Conservation (phyloP, 768 basidiomycete species). For the Tylopilus cervinicoccineus region DNA sequence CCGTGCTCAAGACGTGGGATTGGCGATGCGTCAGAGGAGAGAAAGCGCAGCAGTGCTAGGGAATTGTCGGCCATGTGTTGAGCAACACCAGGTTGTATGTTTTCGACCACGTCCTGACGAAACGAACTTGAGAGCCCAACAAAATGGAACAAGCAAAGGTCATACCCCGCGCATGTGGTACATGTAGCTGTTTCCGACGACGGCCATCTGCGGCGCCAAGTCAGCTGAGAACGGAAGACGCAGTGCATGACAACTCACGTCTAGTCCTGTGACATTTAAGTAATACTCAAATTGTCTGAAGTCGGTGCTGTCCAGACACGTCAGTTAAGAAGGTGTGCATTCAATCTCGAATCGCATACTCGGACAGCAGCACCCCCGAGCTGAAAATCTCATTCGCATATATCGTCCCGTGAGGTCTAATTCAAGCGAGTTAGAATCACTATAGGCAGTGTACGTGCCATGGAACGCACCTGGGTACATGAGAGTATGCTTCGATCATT, state of each 20-base stretch:
- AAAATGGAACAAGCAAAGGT: background rate
- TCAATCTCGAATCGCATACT: conserved; percentile 45
- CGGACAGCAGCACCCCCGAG: conserved; percentile 85
- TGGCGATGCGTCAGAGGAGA: conserved; percentile 67
- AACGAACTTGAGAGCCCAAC: background rate
- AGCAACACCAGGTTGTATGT: conserved; percentile 81
- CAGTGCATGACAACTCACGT: conserved; percentile 47
- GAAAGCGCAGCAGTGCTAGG: conserved; percentile 70
- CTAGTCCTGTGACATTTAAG: conserved; percentile 85
- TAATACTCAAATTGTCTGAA: conserved; percentile 93
- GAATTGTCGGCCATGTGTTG: conserved; percentile 90
- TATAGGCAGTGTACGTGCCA: background rate
- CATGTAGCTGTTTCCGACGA: conserved; percentile 88
- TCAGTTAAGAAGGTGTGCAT: conserved; percentile 10
- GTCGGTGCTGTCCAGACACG: conserved; percentile 62
- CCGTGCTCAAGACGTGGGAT: conserved; percentile 58
- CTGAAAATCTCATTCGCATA: conserved; percentile 91
- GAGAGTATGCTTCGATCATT: conserved; percentile 89
- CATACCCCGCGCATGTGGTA: conserved; percentile 88
- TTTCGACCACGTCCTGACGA: conserved; percentile 65
- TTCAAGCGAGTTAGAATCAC: background rate
- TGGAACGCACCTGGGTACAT: conserved; percentile 64
- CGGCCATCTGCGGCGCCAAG: conserved; percentile 62
- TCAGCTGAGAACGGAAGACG: background rate
- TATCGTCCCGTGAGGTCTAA: conserved; percentile 81